Evolutionary conservation across 805 yeast species (phyloP), one percentile per base, ranked within the genome.

Genomic region (Debaryomyces tyrocola): DNA sequence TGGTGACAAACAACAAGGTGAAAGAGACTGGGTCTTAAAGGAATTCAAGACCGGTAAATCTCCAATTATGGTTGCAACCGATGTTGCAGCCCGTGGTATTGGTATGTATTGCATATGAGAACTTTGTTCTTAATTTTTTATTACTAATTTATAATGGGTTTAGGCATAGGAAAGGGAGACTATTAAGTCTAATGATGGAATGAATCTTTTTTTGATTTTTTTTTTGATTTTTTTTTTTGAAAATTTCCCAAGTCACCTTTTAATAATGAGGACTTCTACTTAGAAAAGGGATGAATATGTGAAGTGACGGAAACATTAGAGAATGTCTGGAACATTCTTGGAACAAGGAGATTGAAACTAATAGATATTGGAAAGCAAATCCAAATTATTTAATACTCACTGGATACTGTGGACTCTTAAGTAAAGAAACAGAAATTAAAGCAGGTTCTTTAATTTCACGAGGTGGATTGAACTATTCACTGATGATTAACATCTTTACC

Each of bases 11-110:
- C 90, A 86, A 63, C 99, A 94, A 78, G 80, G 84, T 67, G 98
- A 94, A 75, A 91, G 99, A 81, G 98, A 94, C 76, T 94, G 98
- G 98, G 98, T 92, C 59, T 77, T 94, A 70, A 79, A 76, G 58
- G 97, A 92, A 74, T 94, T 94, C 79, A 88, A 87, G 80, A 65
- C 82, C 50, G 98, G 98, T 60, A 87, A 84, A 71, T 84, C 95
- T 46, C 96, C 97, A 55, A 85, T 94, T 63, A 90, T 94, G 97
- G 96, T 91, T 67, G 99, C 99, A 52, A 94, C 99, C 55, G 99
- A 94, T 73, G 99, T 94, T 69, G 99, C 99, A 53, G 97, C 99
- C 57, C 88, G 99, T 82, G 99, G 99, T 84, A 90, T 94, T 77
- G 97, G 96, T 90, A 89, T 74, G 97, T 88, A 31, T 31, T n/a